Base-by-base conservation (phyloP, 2,329 filamentous ascomycete genomes). In the Lachnellula subtilissima region DNA sequence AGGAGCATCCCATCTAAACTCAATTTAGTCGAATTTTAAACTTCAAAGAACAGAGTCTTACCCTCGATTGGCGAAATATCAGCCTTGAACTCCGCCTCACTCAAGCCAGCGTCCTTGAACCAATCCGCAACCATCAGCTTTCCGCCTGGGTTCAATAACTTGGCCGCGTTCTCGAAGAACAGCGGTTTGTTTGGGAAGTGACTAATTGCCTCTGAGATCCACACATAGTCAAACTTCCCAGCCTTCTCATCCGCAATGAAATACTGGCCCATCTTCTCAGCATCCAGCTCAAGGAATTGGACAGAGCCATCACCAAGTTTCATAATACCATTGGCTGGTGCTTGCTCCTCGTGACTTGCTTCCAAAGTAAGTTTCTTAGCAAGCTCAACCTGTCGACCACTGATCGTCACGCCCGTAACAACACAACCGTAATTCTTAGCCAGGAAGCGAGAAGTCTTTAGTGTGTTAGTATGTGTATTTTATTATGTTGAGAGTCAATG, bases 401-500 rank as follows among this genome's bases (percentile, higher is more conserved):
- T 83, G 69, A 84, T 85, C 48, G 82, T 85, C 64, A 85, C 78
- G 53, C 82, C 82, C 0, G 79, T 83, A 14, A 84, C 81, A 17
- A 69, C 71, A 58, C 80, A 82, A 39, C 73, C 77, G 25, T 78
- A 74, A 28, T 77, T 69, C 5, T 72, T 72, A 11, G 82, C 82
- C 9, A 85, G 75, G 65, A 78, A 77, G 28, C 82, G 77, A 39
- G 79, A 76, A 1, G 82, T 85, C 28, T 32, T 32, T 32, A 8
- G 9, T 32, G 28, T 32, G 28, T 32, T 12, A 32, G 28, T 4
- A 32, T 4, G 28, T 12, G 28, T 32, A 32, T 4, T 32, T 9
- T 32, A 12, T 32, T 4, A 32, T 9, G 19, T 11, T 4, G 28
- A 32, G 9, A 32, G 3, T 32, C 11, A 9, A 32, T 12, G 9